A percentile compares a stretch with the other conserved stretches of the same genome.
Conservation (phyloP, 352 stramenopile species). For the Phytopythium vexans region DNA sequence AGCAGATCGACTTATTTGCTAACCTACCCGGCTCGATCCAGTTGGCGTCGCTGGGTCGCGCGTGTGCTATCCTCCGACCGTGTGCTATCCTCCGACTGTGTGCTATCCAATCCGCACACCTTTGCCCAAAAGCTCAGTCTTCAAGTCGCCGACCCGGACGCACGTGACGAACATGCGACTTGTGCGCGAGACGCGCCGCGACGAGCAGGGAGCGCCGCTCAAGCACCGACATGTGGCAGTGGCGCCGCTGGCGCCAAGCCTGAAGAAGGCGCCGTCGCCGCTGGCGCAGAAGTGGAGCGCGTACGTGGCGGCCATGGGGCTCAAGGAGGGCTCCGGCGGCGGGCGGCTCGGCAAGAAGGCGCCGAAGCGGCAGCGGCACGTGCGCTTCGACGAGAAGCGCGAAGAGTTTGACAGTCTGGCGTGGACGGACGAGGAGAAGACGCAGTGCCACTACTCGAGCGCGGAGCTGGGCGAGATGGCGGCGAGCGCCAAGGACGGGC, state of each 20-base stretch:
- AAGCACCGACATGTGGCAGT: slow-evolving; percentile 14
- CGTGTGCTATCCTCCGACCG: no score
- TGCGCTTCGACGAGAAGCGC: slow-evolving; percentile 43
- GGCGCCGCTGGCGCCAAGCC: slow-evolving; percentile 34
- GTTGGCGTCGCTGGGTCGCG: no score
- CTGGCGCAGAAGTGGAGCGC: slow-evolving; percentile 50
- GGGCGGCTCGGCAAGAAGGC: not conserved
- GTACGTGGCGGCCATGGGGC: slow-evolving; percentile 46
- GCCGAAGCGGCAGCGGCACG: slow-evolving; percentile 24
- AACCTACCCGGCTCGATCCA: no score
- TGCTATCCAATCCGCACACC: no score
- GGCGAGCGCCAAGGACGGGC: slow-evolving; percentile 37
- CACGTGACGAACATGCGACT: slow-evolving; percentile 19
- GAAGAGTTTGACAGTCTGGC: slow-evolving; percentile 35
- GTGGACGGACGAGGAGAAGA: slow-evolving; percentile 51
- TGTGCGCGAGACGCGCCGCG: slow-evolving; percentile 20
- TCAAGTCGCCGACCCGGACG: not conserved
- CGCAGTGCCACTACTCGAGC: slow-evolving; percentile 46
- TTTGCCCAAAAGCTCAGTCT: not conserved
- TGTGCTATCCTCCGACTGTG: no score
- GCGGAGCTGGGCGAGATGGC: slow-evolving; percentile 59
- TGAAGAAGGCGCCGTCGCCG: slow-evolving; percentile 49
- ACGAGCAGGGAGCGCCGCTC: slow-evolving; percentile 5
- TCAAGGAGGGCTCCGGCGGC: slow-evolving; percentile 25
- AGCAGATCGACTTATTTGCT: no score